These are phyloP conservation scores for Volvariella surrecta DNA, from an alignment of 1,284 basidiomycete species.

Conservation along the genomic window DNA sequence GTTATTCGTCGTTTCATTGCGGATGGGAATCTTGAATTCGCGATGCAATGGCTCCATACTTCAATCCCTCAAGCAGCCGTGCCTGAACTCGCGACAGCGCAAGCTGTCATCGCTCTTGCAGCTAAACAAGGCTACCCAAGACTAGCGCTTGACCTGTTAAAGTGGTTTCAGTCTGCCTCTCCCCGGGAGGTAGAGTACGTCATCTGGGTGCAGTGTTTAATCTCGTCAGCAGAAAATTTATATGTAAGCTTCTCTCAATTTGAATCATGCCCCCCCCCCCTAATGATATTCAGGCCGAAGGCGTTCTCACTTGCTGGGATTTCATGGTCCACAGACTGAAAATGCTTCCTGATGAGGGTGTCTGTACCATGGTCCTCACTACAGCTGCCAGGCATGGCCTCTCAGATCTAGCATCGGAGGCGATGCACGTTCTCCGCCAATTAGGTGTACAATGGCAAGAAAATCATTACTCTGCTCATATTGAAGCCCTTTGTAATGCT, in stretches of 20 bases:
- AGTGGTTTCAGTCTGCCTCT: conserved; percentile 46
- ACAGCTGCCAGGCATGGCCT: conserved; percentile 66
- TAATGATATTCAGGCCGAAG: conserved; percentile 46
- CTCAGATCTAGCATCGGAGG: conserved; percentile 60
- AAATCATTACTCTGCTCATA: conserved; percentile 60
- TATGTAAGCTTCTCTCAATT: conserved; percentile 43
- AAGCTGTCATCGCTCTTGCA: conserved; percentile 40
- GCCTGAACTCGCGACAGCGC: conserved; percentile 39
- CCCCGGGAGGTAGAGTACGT: conserved; percentile 41
- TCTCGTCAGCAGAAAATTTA: conserved; percentile 44
- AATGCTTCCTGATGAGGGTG: conserved; percentile 65
- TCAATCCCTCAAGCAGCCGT: conserved; percentile 31
- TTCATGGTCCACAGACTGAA: conserved; percentile 42
- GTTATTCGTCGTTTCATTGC: conserved; percentile 41
- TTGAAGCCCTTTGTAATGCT: conserved; percentile 53
- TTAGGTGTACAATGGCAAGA: conserved; percentile 49
- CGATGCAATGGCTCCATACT: conserved; percentile 48
- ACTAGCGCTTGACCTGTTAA: conserved; percentile 62
- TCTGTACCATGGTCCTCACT: conserved; percentile 60
- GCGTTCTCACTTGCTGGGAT: conserved; percentile 57
- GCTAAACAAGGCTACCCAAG: conserved; percentile 41
- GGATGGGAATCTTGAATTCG: conserved; percentile 52
- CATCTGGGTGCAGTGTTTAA: conserved; percentile 53
- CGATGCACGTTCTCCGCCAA: conserved; percentile 43
- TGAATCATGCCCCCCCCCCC: conserved; percentile 7